Evolutionary conservation across 78 protist species (phyloP).

Genomic region (Dictyostelium capitatum): DNA sequence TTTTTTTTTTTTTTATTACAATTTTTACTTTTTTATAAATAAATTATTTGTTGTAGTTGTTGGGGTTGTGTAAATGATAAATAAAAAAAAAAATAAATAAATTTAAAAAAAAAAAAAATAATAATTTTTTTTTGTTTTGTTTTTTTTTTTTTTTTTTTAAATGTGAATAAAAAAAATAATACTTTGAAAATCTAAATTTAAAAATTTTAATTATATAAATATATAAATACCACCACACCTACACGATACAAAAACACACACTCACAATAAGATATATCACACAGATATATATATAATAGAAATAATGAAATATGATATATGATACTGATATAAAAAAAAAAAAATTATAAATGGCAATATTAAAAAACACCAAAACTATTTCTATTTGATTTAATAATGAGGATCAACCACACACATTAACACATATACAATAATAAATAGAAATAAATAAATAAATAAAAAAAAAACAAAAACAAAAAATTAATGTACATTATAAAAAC

Average conservation of each 20-base stretch:
- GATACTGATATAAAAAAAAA: too few relatives aligned
- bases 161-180: background rate
- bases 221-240: too few relatives aligned
- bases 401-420: background rate
- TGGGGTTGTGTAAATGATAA: too few relatives aligned
- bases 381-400: background rate
- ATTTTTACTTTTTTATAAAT: background rate
- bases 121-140: background rate
- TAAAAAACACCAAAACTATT: background rate
- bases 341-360: conserved; percentile 2
- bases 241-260: too few relatives aligned
- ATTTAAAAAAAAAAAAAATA: too few relatives aligned
- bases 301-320: too few relatives aligned
- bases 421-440: too few relatives aligned
- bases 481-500: background rate
- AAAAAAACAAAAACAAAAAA: too few relatives aligned
- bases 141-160: background rate
- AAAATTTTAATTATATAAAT: background rate
- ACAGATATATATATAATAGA: too few relatives aligned
- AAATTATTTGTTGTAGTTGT: background rate
- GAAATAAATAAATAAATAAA: too few relatives aligned
- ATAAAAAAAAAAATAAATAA: too few relatives aligned
- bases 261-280: too few relatives aligned
- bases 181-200: conserved; percentile 9
- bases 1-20: background rate